These are phyloP conservation scores for Cercospora sojina DNA, from an alignment of 2,329 filamentous ascomycete species.

Conservation along the genomic window DNA sequence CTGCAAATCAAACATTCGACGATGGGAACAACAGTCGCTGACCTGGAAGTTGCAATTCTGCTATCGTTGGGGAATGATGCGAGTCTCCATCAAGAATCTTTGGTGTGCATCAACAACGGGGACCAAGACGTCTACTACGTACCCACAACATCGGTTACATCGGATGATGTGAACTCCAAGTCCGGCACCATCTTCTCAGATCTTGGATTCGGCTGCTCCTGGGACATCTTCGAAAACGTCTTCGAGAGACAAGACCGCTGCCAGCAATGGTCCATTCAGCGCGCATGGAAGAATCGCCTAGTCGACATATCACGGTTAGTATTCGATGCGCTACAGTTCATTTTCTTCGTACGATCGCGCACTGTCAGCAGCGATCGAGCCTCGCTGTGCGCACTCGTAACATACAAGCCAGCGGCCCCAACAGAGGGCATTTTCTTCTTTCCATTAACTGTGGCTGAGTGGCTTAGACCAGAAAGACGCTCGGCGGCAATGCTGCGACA, in stretches of 20 bases:
- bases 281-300: background rate
- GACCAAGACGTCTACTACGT: background rate
- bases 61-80: background rate
- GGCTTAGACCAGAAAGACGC: background rate
- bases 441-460: background rate
- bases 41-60: background rate
- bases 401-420: background rate
- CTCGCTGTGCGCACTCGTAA: background rate
- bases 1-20: background rate
- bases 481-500: background rate
- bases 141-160: background rate
- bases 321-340: background rate
- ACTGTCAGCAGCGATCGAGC: background rate
- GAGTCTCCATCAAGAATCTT: background rate
- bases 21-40: background rate
- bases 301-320: background rate
- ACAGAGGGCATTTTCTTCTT: background rate
- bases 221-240: background rate
- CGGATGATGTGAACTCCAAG: background rate
- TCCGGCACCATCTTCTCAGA: background rate
- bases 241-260: background rate
- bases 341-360: background rate
- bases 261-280: background rate
- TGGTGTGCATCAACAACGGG: background rate
- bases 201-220: background rate